phyloP scores from a whole-genome alignment of 306 rosid species.

The Inga laurina region DNA sequence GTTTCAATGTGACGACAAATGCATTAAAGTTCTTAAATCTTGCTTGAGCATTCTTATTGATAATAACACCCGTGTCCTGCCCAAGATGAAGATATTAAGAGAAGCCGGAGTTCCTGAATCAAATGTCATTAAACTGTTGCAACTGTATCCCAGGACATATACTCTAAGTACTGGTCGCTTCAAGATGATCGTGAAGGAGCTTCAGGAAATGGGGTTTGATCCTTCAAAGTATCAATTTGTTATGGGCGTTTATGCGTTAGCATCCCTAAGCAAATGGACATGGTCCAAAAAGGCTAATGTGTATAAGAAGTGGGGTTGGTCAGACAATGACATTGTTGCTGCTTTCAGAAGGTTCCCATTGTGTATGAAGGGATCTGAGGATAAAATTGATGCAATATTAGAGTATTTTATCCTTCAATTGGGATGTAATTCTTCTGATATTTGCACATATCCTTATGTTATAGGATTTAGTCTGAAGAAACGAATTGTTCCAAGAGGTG shows the following conservation, averaged over 20 bases:
- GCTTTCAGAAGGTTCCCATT: background rate
- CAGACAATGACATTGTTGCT: background rate
- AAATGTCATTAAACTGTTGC: constrained; percentile 3
- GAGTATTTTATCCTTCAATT: background rate
- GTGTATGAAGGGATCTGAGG: background rate
- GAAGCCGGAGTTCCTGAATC: constrained; percentile 30
- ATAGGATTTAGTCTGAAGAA: background rate
- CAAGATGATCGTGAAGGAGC: background rate
- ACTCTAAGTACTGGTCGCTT: background rate
- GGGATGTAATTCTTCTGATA: background rate
- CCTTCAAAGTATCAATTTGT: background rate
- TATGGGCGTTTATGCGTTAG: background rate
- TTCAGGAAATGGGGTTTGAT: background rate
- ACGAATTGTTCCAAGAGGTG: background rate
- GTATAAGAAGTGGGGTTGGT: constrained; percentile 33
- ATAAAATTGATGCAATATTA: background rate
- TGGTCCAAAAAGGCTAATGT: background rate
- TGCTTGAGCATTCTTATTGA: background rate
- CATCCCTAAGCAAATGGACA: background rate
- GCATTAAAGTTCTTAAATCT: background rate
- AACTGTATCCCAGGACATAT: constrained; percentile 9
- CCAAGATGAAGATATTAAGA: background rate
- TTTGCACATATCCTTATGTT: background rate
- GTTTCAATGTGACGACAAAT: background rate
- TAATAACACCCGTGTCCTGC: background rate